Evolutionary conservation across 2,329 filamentous ascomycete species (phyloP).

Genomic region (Nigrograna mackinnonii): DNA sequence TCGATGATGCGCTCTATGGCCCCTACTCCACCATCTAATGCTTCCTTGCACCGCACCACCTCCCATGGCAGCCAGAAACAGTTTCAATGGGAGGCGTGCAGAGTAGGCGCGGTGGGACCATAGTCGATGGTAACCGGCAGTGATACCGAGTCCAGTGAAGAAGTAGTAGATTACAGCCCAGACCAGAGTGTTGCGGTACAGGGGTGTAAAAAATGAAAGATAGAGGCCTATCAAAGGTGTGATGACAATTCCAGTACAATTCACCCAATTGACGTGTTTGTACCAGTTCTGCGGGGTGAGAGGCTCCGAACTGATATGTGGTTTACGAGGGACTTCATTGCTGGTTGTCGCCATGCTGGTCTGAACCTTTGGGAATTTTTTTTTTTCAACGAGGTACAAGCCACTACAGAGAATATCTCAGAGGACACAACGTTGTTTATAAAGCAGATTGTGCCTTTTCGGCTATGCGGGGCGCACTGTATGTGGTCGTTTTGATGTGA

Average conservation of each 20-base stretch:
- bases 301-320: constrained; percentile 41
- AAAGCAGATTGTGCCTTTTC: too few relatives aligned
- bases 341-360: too few relatives aligned
- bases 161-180: constrained; percentile 79
- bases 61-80: constrained; percentile 51
- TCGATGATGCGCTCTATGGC: constrained; percentile 54
- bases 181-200: constrained; percentile 69
- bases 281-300: constrained; percentile 81
- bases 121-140: constrained; percentile 64
- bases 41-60: constrained; percentile 53
- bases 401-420: too few relatives aligned
- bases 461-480: too few relatives aligned
- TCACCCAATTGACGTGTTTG: constrained; percentile 89
- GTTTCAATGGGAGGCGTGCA: constrained; percentile 44
- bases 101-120: constrained; percentile 62
- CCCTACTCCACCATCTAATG: constrained; percentile 52
- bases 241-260: constrained; percentile 74
- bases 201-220: constrained; percentile 74
- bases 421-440: too few relatives aligned
- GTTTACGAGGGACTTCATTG: not conserved
- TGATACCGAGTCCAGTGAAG: constrained; percentile 69
- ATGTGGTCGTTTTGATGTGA: too few relatives aligned
- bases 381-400: too few relatives aligned
- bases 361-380: too few relatives aligned
- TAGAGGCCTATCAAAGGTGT: constrained; percentile 74